Percentiles rank a stretch among this genome's conserved stretches.
phyloP scores from a whole-genome alignment of 352 stramenopile species.

The Globisporangium rhizosaccharum region DNA sequence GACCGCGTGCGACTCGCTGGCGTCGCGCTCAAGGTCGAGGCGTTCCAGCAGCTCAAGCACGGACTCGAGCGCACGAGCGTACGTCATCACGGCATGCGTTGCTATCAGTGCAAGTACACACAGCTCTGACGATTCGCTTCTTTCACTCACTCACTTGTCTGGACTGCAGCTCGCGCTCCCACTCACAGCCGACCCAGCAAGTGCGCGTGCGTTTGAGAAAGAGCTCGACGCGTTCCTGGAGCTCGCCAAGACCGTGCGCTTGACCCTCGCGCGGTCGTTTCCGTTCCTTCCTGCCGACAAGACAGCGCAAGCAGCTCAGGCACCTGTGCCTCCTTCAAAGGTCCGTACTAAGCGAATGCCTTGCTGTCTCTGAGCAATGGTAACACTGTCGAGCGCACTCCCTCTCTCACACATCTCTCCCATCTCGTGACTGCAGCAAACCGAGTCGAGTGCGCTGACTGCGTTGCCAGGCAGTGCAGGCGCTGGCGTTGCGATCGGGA shows the following conservation, averaged over 20 bases:
- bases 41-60: constrained; percentile 65
- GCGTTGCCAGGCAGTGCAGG: constrained; percentile 8
- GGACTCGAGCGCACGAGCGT: constrained; percentile 65
- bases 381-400: background rate
- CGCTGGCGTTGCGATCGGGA: constrained; percentile 41
- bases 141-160: background rate
- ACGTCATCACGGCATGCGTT: constrained; percentile 1
- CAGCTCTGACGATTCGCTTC: too few relatives aligned
- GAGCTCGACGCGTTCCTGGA: constrained; percentile 59
- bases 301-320: background rate
- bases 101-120: background rate
- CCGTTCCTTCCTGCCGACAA: constrained; percentile 43
- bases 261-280: constrained; percentile 52
- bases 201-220: constrained; percentile 35
- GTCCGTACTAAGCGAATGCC: background rate
- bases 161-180: constrained; percentile 46
- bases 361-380: background rate
- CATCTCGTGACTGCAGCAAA: background rate
- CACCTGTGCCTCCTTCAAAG: background rate
- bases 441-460: background rate
- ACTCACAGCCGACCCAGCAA: constrained; percentile 35
- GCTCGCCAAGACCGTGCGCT: constrained; percentile 32
- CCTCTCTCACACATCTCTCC: background rate
- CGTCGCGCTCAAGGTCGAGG: constrained; percentile 51
- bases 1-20: constrained; percentile 58